phyloP scores from a whole-genome alignment of 495 filamentous ascomycete species.

The Parmelia sp. region DNA sequence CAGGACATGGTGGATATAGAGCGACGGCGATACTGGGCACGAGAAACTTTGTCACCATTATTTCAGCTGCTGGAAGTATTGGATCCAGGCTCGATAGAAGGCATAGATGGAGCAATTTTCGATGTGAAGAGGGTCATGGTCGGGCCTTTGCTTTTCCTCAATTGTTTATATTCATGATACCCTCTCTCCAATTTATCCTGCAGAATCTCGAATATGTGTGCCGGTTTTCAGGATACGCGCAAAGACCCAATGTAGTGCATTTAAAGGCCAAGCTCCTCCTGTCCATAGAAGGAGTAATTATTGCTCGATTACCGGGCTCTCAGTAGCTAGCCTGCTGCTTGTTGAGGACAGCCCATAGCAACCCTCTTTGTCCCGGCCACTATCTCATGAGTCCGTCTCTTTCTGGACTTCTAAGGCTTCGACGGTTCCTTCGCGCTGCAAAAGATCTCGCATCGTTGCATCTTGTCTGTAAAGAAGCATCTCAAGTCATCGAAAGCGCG shows the following conservation, averaged over 20 bases:
- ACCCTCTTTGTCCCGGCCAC: not conserved
- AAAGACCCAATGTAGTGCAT: not conserved
- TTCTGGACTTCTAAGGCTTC: not conserved
- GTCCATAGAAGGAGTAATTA: not conserved
- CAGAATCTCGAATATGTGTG: not conserved
- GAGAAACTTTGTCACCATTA: not conserved
- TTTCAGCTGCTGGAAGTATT: not conserved
- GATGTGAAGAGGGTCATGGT: not conserved
- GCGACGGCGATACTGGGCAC: not conserved
- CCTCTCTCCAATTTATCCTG: not conserved
- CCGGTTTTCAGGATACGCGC: not conserved
- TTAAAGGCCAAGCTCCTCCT: not conserved
- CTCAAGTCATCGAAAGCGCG: not conserved
- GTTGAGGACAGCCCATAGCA: not conserved
- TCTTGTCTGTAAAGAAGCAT: not conserved
- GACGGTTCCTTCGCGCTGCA: not conserved
- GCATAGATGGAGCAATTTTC: not conserved
- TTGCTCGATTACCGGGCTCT: not conserved
- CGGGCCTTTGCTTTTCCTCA: not conserved
- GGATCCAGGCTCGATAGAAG: not conserved
- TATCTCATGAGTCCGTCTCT: not conserved
- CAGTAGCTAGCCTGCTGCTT: not conserved
- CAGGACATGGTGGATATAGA: not conserved
- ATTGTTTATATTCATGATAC: not conserved
- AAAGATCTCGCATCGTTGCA: not conserved